Evolutionary conservation across 2,329 filamentous ascomycete genomes (phyloP).

Genomic region (Cyphellophora europaea): DNA sequence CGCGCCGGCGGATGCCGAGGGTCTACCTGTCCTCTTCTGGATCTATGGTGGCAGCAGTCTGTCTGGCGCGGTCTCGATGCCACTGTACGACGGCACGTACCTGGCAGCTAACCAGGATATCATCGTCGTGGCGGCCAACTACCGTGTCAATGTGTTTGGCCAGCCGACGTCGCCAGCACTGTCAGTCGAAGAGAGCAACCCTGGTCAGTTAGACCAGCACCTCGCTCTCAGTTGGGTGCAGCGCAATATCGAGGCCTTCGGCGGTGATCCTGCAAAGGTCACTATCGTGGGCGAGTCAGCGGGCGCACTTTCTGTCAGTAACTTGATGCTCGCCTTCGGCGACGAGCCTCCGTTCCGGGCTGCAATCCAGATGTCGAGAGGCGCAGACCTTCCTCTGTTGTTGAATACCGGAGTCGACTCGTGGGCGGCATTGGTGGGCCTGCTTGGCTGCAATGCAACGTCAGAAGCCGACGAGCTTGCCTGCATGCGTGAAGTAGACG

Average conservation of each 20-base stretch:
- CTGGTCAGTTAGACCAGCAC: slow-evolving; percentile 65
- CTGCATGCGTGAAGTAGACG: slow-evolving; percentile 4
- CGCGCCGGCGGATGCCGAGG: slow-evolving; percentile 17
- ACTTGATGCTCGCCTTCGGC: slow-evolving; percentile 2
- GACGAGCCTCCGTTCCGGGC: slow-evolving; percentile 5
- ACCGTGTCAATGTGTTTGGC: slow-evolving; percentile 50
- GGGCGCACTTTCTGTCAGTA: slow-evolving; percentile 56
- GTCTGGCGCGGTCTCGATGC: slow-evolving; percentile 37
- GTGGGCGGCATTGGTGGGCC: slow-evolving; percentile 2
- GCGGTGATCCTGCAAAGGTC: slow-evolving; percentile 68
- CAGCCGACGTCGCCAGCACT: slow-evolving; percentile 44
- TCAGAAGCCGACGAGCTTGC: slow-evolving; percentile 3
- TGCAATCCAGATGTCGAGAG: background rate
- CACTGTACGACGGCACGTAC: slow-evolving; percentile 26
- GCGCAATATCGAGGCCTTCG: slow-evolving; percentile 68
- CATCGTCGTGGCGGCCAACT: slow-evolving; percentile 69
- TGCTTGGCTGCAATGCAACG: slow-evolving; percentile 2
- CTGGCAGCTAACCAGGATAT: slow-evolving; percentile 51
- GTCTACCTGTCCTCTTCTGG: slow-evolving; percentile 55
- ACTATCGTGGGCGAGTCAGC: slow-evolving; percentile 72
- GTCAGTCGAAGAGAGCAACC: slow-evolving; percentile 57
- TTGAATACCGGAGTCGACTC: background rate
- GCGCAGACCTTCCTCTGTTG: background rate
- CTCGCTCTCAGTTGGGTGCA: slow-evolving; percentile 67
- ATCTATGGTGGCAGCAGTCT: slow-evolving; percentile 53